Conservation (phyloP, 768 basidiomycete genomes). For the Gloeostereum incarnatum region DNA sequence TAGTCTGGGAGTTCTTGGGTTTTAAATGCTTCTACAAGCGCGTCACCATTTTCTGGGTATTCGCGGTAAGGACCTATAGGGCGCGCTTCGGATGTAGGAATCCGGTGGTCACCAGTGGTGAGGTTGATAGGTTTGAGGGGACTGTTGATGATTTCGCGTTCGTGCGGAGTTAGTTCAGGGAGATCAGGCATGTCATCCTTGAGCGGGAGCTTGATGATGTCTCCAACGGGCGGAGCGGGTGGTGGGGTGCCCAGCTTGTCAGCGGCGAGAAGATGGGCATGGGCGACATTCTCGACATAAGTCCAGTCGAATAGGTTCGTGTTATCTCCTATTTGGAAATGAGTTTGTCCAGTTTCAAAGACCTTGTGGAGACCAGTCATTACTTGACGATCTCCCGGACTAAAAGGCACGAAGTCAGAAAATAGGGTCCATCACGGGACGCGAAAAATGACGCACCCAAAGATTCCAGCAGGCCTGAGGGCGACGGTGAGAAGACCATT, state of each 20-base stretch:
- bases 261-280: slow-evolving; percentile 88
- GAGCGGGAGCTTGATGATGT: slow-evolving; percentile 24
- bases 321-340: slow-evolving; percentile 92
- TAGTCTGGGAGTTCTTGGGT: slow-evolving; percentile 27
- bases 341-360: slow-evolving; percentile 73
- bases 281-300: slow-evolving; percentile 92
- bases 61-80: slow-evolving; percentile 77
- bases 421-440: not conserved
- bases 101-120: slow-evolving; percentile 53
- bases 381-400: slow-evolving; percentile 86
- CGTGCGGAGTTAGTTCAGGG: slow-evolving; percentile 29
- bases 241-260: slow-evolving; percentile 66
- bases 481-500: slow-evolving; percentile 83
- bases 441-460: slow-evolving; percentile 55
- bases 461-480: slow-evolving; percentile 88
- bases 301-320: slow-evolving; percentile 94
- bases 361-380: slow-evolving; percentile 75
- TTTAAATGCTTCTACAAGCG: slow-evolving; percentile 49
- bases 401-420: slow-evolving; percentile 17
- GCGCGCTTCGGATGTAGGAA: slow-evolving; percentile 74
- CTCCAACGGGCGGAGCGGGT: slow-evolving; percentile 29
- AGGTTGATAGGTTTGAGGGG: slow-evolving; percentile 54
- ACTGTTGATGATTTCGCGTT: slow-evolving; percentile 30
- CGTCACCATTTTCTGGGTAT: slow-evolving; percentile 46
- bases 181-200: slow-evolving; percentile 22